These are phyloP conservation scores for Globisporangium splendens DNA, from an alignment of 352 stramenopile genomes.

Conservation along the genomic window DNA sequence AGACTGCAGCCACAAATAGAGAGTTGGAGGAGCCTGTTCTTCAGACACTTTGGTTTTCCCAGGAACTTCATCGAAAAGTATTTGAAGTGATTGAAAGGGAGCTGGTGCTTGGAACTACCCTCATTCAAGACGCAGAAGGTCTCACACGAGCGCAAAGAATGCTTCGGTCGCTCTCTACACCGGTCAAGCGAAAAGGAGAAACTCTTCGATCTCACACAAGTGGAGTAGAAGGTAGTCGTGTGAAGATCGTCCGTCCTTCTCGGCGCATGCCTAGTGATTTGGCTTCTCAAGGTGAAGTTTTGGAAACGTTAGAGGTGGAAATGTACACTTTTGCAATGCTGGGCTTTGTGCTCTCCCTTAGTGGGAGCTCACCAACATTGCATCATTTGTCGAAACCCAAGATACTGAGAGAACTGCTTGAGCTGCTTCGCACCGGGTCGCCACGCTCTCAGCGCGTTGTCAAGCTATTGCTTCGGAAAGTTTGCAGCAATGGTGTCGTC, in stretches of 20 bases:
- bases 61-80: constrained; percentile 83
- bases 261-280: constrained; percentile 25
- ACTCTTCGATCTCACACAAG: constrained; percentile 44
- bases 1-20: constrained; percentile 66
- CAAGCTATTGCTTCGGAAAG: constrained; percentile 67
- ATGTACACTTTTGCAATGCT: constrained; percentile 65
- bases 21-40: constrained; percentile 70
- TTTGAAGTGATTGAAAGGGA: constrained; percentile 86
- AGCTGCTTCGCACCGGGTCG: constrained; percentile 74
- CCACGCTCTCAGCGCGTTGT: constrained; percentile 79
- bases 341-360: constrained; percentile 81
- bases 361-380: constrained; percentile 51
- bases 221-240: constrained; percentile 22
- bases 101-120: constrained; percentile 55
- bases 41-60: constrained; percentile 86
- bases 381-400: constrained; percentile 54
- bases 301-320: constrained; percentile 81
- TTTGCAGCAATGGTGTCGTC: constrained; percentile 71
- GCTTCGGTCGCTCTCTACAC: constrained; percentile 78
- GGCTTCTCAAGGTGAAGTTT: constrained; percentile 30
- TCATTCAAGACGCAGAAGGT: constrained; percentile 71
- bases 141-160: constrained; percentile 78
- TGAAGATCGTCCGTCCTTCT: neutral
- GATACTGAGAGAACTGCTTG: constrained; percentile 69
- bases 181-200: constrained; percentile 45